Base-by-base conservation (phyloP, 768 basidiomycete genomes). In the Trametes maxima region DNA sequence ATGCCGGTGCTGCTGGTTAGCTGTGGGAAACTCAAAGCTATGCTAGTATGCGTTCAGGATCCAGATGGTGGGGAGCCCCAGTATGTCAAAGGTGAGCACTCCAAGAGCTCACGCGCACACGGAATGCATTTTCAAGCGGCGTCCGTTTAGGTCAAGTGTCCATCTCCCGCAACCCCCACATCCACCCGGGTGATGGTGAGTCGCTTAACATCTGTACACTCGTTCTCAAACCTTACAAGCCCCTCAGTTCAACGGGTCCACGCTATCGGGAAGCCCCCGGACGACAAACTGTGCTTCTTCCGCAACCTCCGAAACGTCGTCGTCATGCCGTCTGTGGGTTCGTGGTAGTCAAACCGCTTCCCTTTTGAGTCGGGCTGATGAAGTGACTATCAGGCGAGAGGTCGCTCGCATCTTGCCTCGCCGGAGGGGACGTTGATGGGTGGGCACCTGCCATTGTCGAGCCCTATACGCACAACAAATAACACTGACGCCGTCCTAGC, bases 341-440 rank as follows among this genome's bases (percentile, higher is more conserved):
- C 36, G 77, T 72, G 19, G 56, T 44, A 25, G 39, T 57, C 35
- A 39, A 19, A 21, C 10, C 3, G 17, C 11, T 22, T 6, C 12
- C 13, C 4, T 5, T 5, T 13, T 28, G 13, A 7, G 8, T 7
- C 11, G 39, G 3, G 0, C 16, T 39, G 22, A 52, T 35, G 13
- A 7, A 13, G 17, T 14, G 39, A 16, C 22, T 16, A 19, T 19
- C 36, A 90, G 88, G 87, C 3, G 57, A 67, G 2, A 81, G 88
- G 36, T 88, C 89, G 2, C 69, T 92, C 44, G 82, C 90, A 12
- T 89, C 88, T 2, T 84, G 82, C 59, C 79, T 92, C n/a, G 87
- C 82, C 5, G 90, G 90, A 21, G 90, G 90, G 0, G 90, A 92
- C 74, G 74, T 92, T 14, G 90, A 92, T 59, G 90, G 90, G 88